A percentile compares a stretch with the other conserved stretches of the same genome.
These are phyloP conservation scores for Plasmodium relictum DNA, from an alignment of 169 alveolate genomes.

Conservation along the genomic window DNA sequence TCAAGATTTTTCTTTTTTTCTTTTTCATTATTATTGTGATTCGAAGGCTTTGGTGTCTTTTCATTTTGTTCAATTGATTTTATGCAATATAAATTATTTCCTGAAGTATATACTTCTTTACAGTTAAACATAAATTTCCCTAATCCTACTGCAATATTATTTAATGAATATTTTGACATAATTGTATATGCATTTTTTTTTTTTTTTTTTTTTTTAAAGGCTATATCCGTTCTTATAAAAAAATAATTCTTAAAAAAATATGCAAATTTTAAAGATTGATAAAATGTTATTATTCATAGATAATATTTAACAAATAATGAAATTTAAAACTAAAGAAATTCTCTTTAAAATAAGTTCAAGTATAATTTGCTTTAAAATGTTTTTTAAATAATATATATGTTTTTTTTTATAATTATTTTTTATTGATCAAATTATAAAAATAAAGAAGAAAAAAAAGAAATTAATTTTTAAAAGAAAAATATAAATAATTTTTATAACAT, in stretches of 20 bases:
- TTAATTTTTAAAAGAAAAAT: no score
- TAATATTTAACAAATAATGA: neutral
- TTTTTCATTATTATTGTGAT: neutral
- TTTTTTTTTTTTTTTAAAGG: neutral
- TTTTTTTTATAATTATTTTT: no score
- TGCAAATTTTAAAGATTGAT: no score
- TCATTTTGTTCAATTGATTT: neutral
- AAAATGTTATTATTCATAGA: no score
- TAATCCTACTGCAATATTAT: neutral
- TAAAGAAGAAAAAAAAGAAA: no score
- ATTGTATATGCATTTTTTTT: neutral
- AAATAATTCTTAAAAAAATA: no score
- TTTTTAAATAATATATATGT: no score
- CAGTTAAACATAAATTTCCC: neutral
- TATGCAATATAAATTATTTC: neutral
- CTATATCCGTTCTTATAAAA: no score
- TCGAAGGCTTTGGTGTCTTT: neutral
- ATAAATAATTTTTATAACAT: no score
- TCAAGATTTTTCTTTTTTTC: constrained; percentile 22
- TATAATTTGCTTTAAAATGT: no score
- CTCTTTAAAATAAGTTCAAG: no score
- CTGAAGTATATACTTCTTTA: neutral
- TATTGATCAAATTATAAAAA: no score
- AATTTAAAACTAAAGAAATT: neutral
- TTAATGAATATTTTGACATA: neutral